These are phyloP conservation scores for Clarireedia homoeocarpa DNA, from an alignment of 2,329 filamentous ascomycete genomes.

Conservation along the genomic window DNA sequence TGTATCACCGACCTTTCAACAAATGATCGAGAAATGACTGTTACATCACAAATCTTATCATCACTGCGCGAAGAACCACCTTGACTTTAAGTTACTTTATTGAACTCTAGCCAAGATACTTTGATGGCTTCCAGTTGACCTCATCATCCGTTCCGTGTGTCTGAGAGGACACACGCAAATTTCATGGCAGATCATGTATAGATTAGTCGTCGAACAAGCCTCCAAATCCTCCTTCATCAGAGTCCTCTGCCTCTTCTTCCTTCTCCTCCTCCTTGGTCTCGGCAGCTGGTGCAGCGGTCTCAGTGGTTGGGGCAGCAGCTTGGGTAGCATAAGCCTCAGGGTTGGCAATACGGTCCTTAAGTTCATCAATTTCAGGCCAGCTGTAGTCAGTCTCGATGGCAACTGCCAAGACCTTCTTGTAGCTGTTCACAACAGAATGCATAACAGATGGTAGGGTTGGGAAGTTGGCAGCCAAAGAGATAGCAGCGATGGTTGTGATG, in stretches of 20 bases:
- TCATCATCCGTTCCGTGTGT: constrained; percentile 18
- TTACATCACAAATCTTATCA: constrained; percentile 6
- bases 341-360: constrained; percentile 99
- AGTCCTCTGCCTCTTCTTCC: constrained; percentile 60
- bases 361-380: constrained; percentile 92
- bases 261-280: constrained; percentile 53
- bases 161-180: constrained; percentile 11
- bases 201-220: constrained; percentile 66
- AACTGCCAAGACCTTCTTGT: constrained; percentile 93
- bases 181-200: constrained; percentile 19
- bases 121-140: constrained; percentile 20
- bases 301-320: constrained; percentile 42
- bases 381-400: constrained; percentile 84
- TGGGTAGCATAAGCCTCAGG: constrained; percentile 88
- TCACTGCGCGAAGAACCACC: constrained; percentile 7
- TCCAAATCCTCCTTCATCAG: constrained; percentile 59
- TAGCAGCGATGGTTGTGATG: constrained; percentile 77
- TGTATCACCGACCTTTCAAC: constrained; percentile 20
- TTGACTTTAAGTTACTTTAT: constrained; percentile 14
- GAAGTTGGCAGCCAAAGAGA: constrained; percentile 91
- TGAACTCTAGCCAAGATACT: constrained; percentile 22
- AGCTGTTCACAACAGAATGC: constrained; percentile 92
- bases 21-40: constrained; percentile 1
- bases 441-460: constrained; percentile 93
- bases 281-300: constrained; percentile 29